Percentiles rank a stretch among this genome's conserved stretches.
These are phyloP conservation scores for Chytriomyces confervae DNA, from an alignment of 192 early-diverging fungal species.

Conservation along the genomic window DNA sequence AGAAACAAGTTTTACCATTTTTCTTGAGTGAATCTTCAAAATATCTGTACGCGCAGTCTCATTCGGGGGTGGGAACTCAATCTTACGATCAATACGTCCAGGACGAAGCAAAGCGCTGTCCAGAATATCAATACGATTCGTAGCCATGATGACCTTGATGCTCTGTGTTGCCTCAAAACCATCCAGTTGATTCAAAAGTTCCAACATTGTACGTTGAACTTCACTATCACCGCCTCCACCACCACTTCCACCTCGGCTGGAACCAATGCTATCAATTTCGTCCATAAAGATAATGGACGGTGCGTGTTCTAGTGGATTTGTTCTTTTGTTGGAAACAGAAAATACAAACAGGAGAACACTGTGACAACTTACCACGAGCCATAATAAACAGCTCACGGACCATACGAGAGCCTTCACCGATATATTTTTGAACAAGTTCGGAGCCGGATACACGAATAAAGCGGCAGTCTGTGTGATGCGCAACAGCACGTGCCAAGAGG, in stretches of 20 bases:
- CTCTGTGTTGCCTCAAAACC: conserved; percentile 78
- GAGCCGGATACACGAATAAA: conserved; percentile 94
- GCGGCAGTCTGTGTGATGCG: conserved; percentile 93
- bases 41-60: conserved; percentile 95
- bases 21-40: conserved; percentile 89
- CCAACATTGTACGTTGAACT: conserved; percentile 98
- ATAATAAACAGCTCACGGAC: conserved; percentile 98
- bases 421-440: conserved; percentile 97
- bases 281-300: conserved; percentile 99
- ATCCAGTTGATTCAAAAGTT: conserved; percentile 97
- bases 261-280: conserved; percentile 97
- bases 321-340: background rate
- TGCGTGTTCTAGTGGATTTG: conserved; percentile 72
- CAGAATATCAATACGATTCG: conserved; percentile 96
- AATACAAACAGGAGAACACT: background rate
- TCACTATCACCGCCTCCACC: conserved; percentile 93
- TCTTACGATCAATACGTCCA: conserved; percentile 95
- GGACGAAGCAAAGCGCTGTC: conserved; percentile 95
- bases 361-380: conserved; percentile 64
- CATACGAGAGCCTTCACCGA: conserved; percentile 97
- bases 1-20: conserved; percentile 29
- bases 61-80: conserved; percentile 97
- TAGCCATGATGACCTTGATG: conserved; percentile 92
- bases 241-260: conserved; percentile 90
- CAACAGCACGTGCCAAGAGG: conserved; percentile 93